Base-by-base conservation (phyloP, 345 rosid genomes). In the Psidium guajava region DNA sequence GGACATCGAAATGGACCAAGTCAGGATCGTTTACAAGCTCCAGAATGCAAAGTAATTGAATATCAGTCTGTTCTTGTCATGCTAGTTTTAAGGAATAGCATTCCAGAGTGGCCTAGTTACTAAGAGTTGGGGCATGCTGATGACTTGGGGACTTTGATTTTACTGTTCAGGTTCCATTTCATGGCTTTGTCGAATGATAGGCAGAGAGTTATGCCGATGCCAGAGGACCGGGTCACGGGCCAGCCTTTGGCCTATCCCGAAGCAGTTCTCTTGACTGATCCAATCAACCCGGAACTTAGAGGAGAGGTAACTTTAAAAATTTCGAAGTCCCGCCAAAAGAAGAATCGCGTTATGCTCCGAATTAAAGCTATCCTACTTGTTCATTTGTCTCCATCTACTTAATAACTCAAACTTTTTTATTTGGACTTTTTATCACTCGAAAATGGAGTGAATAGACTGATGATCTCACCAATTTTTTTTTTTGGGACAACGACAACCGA, bases 1-100 rank as follows among this genome's bases (percentile, higher is more conserved):
- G 6, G 95, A 92, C 57, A 95, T 94, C 36, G 94, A 94, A 84
- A 94, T 97, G 95, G 95, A 93, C 88, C 99, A 97, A 88, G 93
- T 92, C 32, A 93, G 99, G 85, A 89, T 94, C 20, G 99, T 91
- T 82, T 95, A 94, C 91, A 97, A 92, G 92, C 99, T 95, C 80
- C 90, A 90, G 58, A 81, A 87, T 22, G 80, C 92, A 47, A 93
- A 86, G 98, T 96, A 92, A 87, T 9, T 28, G 53, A 64, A 27
- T 1, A 54, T 28, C 3, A 12, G 28, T 32, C 42, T 28, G 42
- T 47, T 25, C 36, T 28, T 6, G 25, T 22, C 28, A 18, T 69
- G 36, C 32, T 40, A 20, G 20, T 32, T 69, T 64, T 8, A 8
- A 8, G 47, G 12, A 8, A 32, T 64, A n/a, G 20, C 36, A n/a